Percentiles rank a stretch among this genome's conserved stretches.
Conservation (phyloP, 441 rosid species). For the Heliophila coronopifolia region DNA sequence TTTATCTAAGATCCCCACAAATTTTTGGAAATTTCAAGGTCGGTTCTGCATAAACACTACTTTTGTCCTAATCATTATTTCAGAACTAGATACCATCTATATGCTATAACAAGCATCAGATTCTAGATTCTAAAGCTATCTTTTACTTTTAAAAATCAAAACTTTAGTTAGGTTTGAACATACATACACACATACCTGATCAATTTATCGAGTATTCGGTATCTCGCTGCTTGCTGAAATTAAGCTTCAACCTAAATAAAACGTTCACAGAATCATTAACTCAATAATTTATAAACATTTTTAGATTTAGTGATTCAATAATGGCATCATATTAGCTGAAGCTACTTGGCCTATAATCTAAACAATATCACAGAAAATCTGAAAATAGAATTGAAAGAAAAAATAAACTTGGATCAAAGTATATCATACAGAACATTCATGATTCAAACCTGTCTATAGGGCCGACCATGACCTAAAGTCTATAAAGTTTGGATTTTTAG, state of each 20-base stretch:
- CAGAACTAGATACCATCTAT: slow-evolving; percentile 13
- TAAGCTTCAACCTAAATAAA: slow-evolving; percentile 27
- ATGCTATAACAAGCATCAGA: slow-evolving; percentile 6
- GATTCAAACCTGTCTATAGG: no score
- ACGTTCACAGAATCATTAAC: slow-evolving; percentile 4
- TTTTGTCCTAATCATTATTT: slow-evolving; percentile 1
- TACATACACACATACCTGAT: slow-evolving; percentile 21
- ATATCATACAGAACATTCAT: slow-evolving; percentile 17
- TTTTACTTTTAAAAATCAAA: slow-evolving; percentile 3
- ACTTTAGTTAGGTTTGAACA: slow-evolving; percentile 7
- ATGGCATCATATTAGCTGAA: neutral
- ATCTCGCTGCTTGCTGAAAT: slow-evolving; percentile 9
- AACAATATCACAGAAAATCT: neutral
- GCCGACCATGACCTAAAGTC: no score
- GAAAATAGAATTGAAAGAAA: neutral
- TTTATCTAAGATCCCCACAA: no score
- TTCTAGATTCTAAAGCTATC: slow-evolving; percentile 17
- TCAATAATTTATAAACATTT: neutral
- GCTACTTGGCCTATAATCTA: neutral
- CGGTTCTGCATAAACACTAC: no score
- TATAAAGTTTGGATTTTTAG: no score
- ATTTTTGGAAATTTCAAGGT: no score
- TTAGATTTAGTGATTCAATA: slow-evolving; percentile 1
- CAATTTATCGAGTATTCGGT: slow-evolving; percentile 11
- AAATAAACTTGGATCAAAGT: neutral